Evolutionary conservation across 768 basidiomycete species (phyloP), one percentile per base, ranked within the genome.

Genomic region (Galerina sulciceps): DNA sequence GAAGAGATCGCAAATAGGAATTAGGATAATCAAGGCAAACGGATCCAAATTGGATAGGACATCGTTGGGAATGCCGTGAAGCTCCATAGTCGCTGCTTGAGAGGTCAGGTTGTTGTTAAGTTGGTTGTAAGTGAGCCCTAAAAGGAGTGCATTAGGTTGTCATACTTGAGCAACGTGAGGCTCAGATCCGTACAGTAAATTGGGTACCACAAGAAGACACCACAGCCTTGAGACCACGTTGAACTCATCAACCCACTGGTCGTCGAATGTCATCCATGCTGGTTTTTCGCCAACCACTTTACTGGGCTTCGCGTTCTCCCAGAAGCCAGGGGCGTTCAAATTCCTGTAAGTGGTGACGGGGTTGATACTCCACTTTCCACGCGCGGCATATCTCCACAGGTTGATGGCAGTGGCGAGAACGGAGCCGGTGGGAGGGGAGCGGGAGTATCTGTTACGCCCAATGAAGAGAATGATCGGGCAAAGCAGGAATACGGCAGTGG

Each of bases 51-150:
- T 93, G 53, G 89, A 89, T 55, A 93, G 71, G 40, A 93, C 79
- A 62, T 93, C 91, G 63, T 93, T 93, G 5, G 90, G 90, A 31
- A 89, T 48, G 46, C 89, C 88, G 61, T 90, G 76, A 0, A 86
- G 85, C 8, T 69, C 69, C 91, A 93, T 91, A 0, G 87, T 87
- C 1, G 89, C 90, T 20, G 91, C 91, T 71, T 91, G 89, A 4
- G 91, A 91, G 1, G 83, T 85, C 71, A 93, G 65, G 69, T 92
- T 93, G 75, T 87, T 90, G 75, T 88, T 86, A 53, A 93, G 65
- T 67, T 93, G 91, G 68, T 88, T 89, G 72, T 91, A 91, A 0
- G 88, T 81, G 48, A 91, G 81, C 89, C 89, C 87, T 89, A 38
- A n/a, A 53, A 56, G 34, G 37, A 36, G 13, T 13, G 77, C 40